A percentile compares a stretch with the other conserved stretches of the same genome.
Evolutionary conservation across 1,284 basidiomycete genomes (phyloP).

Genomic region (Anthracocystis panici-leucophaei): DNA sequence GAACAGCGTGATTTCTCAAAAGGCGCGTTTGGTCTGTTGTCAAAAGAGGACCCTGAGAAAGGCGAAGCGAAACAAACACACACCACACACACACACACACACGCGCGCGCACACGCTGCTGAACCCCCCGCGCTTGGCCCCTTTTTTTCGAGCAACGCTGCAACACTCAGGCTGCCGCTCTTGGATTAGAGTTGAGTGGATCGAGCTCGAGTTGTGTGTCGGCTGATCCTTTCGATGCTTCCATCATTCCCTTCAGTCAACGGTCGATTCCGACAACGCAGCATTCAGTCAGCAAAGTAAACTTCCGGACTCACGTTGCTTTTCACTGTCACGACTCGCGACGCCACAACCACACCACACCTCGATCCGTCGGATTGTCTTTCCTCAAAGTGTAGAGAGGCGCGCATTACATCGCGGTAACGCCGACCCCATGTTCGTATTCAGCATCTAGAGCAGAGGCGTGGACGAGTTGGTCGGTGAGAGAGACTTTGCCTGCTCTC

Average conservation of each 20-base stretch:
- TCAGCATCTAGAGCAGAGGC: neutral
- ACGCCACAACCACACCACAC: too few species aligned
- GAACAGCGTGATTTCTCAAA: conserved; percentile 2
- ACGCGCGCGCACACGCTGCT: conserved; percentile 1
- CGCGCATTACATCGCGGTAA: neutral
- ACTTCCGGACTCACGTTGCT: too few species aligned
- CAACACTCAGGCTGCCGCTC: neutral
- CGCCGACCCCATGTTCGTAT: conserved; percentile 12
- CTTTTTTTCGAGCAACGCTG: conserved; percentile 9
- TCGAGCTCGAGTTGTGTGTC: neutral
- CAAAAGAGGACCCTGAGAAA: conserved; percentile 16
- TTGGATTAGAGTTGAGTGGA: neutral
- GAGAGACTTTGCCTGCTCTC: neutral
- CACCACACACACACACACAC: conserved; percentile 20
- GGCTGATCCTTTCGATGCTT: neutral
- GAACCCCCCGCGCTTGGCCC: neutral
- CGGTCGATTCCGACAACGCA: neutral
- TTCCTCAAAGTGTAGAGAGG: neutral
- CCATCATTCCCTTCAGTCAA: neutral
- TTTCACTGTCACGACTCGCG: too few species aligned
- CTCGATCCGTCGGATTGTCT: too few species aligned
- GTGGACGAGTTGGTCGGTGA: neutral
- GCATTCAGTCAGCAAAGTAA: neutral
- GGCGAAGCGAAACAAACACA: conserved; percentile 12
- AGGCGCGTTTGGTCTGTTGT: conserved; percentile 1